These are phyloP conservation scores for Euptelea pleiosperma DNA, from an alignment of 164 flowering plant species.

Conservation along the genomic window DNA sequence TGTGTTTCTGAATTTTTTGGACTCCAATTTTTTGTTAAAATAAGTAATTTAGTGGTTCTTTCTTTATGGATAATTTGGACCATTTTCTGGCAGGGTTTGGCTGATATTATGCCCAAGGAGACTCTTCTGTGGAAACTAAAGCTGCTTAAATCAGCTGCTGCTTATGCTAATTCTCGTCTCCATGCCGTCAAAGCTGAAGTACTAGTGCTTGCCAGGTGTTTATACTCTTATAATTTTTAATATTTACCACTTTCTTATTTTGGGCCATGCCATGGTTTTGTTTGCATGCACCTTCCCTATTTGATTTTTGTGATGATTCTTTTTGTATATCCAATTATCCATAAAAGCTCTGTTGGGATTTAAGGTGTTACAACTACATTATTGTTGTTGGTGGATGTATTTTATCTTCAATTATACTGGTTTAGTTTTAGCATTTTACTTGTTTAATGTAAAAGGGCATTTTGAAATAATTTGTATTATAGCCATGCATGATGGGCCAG, in stretches of 20 bases:
- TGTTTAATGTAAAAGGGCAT: no score
- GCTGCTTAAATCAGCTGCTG: slow-evolving; percentile 74
- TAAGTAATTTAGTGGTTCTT: no score
- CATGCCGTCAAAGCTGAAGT: slow-evolving; percentile 97
- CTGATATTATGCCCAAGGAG: slow-evolving; percentile 77
- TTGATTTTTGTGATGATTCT: not conserved
- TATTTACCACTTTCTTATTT: not conserved
- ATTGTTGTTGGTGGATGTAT: no score
- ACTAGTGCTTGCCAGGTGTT: slow-evolving; percentile 82
- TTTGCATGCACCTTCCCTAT: not conserved
- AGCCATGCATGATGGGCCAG: no score
- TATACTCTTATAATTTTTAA: slow-evolving; percentile 5
- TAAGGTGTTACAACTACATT: not conserved
- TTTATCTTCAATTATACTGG: not conserved
- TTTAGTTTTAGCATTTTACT: not conserved
- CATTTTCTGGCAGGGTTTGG: slow-evolving; percentile 44
- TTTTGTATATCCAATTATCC: no score
- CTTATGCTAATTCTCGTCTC: slow-evolving; percentile 94
- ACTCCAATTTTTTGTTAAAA: no score
- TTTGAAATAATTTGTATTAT: no score
- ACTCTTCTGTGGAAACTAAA: slow-evolving; percentile 88
- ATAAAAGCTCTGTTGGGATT: not conserved
- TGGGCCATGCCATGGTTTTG: not conserved
- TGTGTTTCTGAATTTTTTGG: no score
- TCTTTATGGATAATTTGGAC: not conserved